Evolutionary conservation across 305 asterid genomes (phyloP).

Genomic region (Fraxinus baroniana): DNA sequence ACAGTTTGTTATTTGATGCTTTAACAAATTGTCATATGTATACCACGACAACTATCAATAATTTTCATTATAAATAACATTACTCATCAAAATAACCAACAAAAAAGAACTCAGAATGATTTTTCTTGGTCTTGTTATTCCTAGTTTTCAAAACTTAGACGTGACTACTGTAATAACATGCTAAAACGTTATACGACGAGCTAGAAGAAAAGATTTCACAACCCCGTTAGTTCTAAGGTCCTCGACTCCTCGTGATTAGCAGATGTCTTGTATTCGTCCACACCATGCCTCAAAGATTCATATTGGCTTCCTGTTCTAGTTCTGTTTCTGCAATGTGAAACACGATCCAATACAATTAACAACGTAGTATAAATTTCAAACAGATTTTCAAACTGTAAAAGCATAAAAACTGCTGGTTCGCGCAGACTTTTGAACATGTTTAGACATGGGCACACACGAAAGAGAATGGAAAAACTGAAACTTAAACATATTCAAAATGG

Average conservation of each 20-base stretch:
- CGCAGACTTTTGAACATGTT: not conserved
- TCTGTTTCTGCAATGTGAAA: constrained; percentile 36
- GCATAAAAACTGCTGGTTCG: not conserved
- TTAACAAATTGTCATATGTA: not conserved
- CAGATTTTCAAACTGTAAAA: not conserved
- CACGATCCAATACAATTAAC: not conserved
- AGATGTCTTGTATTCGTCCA: constrained; percentile 15
- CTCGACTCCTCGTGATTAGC: not conserved
- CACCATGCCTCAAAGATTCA: constrained; percentile 20
- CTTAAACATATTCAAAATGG: not conserved
- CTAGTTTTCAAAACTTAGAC: not conserved
- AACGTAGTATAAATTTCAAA: not conserved
- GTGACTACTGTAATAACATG: not conserved
- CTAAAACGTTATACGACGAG: not conserved
- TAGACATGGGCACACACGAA: not conserved
- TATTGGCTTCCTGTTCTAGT: constrained; percentile 21
- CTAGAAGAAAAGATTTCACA: constrained; percentile 8
- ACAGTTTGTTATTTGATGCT: not conserved
- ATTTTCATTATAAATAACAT: not conserved
- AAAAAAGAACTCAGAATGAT: constrained; percentile 10
- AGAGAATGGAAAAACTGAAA: not conserved
- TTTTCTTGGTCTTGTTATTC: not conserved
- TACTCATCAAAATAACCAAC: not conserved
- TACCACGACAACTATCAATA: not conserved
- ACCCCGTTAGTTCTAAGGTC: not conserved